Evolutionary conservation across 106 monocot species (phyloP), one percentile per base, ranked within the genome.

Genomic region (Acanthochlamys bracteata): DNA sequence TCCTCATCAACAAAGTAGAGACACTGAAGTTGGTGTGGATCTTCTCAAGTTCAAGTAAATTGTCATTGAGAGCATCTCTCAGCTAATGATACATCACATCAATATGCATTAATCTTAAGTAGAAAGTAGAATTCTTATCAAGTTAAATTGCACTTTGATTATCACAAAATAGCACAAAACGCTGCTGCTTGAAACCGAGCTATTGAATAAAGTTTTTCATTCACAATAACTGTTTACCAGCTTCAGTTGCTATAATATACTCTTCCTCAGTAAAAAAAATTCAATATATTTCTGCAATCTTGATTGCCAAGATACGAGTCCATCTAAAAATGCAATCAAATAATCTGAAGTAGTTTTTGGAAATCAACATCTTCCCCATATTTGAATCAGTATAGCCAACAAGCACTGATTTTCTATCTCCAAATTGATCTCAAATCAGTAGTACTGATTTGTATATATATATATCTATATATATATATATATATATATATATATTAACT

Each of bases 41-140:
- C 20, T 55, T 15, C 20, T 10, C 22, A 10, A 55, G 20, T 2
- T 55, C n/a, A 15, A 55, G 20, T 4, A 55, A 55, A 4, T 55
- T 55, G 10, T 10, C 22, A 19, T 55, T 20, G 10, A 55, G 10
- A 20, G 0, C 55, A 55, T 55, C 55, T 10, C 22, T 10, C 4
- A 55, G 4, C 10, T 9, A 55, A 55, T 55, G 55, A 55, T 55
- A 55, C 55, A 15, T 55, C 20, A 21, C 55, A 55, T 55, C 55
- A 55, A 55, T 55, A 55, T 55, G 22, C 20, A 13, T 55, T 15
- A 20, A 55, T 21, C 20, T 55, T 19, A 21, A 9, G 10, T 55
- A 20, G 4, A 55, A 55, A 55, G 55, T 55, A 20, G 55, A 20
- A 55, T 55, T 55, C 55, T 55, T 55, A 55, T 20, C 22, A 55